A percentile compares a stretch with the other conserved stretches of the same genome.
These are phyloP conservation scores for Saccharomyces pastorianus DNA, from an alignment of 1,139 yeast genomes.

Conservation along the genomic window DNA sequence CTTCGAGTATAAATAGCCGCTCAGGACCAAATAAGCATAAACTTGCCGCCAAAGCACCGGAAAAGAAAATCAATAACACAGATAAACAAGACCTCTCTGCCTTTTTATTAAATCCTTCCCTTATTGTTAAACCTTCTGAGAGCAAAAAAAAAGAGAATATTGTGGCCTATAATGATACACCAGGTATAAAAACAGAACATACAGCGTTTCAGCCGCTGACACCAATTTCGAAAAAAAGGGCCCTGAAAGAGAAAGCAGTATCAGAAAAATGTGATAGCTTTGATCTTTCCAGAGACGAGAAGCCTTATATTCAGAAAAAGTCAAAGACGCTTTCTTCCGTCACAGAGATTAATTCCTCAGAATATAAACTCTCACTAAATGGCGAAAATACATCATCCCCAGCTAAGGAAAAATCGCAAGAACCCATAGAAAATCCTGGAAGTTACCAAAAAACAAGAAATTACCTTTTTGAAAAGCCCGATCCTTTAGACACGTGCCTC, in stretches of 20 bases:
- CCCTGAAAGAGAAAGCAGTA: not conserved
- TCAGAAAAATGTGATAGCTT: not conserved
- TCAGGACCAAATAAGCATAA: not conserved
- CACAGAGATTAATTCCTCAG: not conserved
- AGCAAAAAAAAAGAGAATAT: not conserved
- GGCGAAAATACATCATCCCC: not conserved
- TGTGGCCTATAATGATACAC: not conserved
- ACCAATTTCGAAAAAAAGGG: not conserved
- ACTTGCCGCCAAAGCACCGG: not conserved
- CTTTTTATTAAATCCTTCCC: not conserved
- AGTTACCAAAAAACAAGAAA: slow-evolving; percentile 3
- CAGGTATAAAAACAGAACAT: not conserved
- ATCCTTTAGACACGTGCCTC: slow-evolving; percentile 3
- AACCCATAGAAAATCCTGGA: slow-evolving; percentile 8
- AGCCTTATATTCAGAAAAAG: not conserved
- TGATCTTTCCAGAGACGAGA: not conserved
- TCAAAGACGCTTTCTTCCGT: not conserved
- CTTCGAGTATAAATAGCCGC: not conserved
- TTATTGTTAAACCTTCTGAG: slow-evolving; percentile 2
- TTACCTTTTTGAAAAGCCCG: slow-evolving; percentile 4
- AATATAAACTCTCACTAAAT: not conserved
- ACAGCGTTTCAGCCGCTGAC: not conserved
- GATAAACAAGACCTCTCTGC: not conserved
- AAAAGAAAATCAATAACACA: not conserved
- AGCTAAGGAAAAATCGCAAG: not conserved